A percentile compares a stretch with the other conserved stretches of the same genome.
Conservation (phyloP, 2,329 filamentous ascomycete genomes). For the Zasmidium angulare region DNA sequence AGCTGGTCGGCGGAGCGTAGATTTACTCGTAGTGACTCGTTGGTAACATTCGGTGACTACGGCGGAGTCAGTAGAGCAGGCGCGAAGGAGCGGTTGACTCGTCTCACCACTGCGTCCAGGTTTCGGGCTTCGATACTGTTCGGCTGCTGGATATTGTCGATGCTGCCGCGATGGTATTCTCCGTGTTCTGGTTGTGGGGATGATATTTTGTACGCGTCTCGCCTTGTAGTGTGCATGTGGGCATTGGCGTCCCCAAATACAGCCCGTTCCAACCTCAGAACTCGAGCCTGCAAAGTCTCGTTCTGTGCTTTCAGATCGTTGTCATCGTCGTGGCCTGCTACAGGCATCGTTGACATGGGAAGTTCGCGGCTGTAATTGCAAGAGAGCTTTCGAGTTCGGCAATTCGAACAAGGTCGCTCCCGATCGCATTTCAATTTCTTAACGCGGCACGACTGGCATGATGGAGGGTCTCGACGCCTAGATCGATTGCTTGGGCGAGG, state of each 20-base stretch:
- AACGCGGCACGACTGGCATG: conserved; percentile 2
- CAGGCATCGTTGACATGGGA: neutral
- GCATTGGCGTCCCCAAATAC: conserved; percentile 11
- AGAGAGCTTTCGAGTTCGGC: neutral
- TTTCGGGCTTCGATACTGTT: no score
- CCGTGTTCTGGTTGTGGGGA: no score
- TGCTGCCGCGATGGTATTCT: no score
- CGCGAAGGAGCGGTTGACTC: no score
- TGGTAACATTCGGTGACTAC: neutral
- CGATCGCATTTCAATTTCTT: conserved; percentile 9
- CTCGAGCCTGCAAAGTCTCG: conserved; percentile 16
- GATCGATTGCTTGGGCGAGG: neutral
- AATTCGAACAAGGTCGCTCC: conserved; percentile 1
- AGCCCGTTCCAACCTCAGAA: conserved; percentile 20
- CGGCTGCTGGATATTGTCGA: no score
- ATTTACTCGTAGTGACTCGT: no score
- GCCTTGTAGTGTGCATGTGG: no score
- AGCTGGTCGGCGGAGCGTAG: neutral
- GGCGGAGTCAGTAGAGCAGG: neutral
- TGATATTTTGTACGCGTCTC: no score
- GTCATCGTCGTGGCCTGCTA: neutral
- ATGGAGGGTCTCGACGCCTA: neutral
- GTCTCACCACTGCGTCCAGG: no score
- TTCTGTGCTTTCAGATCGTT: conserved; percentile 11
- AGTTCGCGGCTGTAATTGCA: neutral